A percentile compares a stretch with the other conserved stretches of the same genome.
Conservation (phyloP, 2,329 filamentous ascomycete species). For the Ciborinia camelliae region DNA sequence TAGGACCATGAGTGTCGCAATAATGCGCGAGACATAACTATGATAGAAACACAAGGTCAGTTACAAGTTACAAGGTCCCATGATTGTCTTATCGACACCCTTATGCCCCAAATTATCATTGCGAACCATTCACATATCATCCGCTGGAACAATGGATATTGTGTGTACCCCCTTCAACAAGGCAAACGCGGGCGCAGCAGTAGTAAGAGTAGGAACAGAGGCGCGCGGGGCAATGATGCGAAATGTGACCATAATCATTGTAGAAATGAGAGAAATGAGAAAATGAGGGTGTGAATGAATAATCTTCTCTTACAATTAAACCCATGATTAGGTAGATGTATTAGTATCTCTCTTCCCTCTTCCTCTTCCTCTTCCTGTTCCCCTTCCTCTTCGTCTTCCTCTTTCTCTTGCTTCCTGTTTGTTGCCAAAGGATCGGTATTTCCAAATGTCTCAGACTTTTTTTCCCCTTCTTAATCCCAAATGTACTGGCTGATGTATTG, state of each 20-base stretch:
- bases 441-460: constrained; percentile 2
- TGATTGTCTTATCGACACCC: not conserved
- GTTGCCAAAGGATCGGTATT: constrained; percentile 5
- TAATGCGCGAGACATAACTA: constrained; percentile 69
- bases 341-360: not conserved
- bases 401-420: not conserved
- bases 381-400: not conserved
- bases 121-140: constrained; percentile 2
- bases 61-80: constrained; percentile 16
- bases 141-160: not conserved
- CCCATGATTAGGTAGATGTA: constrained; percentile 30
- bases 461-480: not conserved
- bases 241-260: not conserved
- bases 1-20: constrained; percentile 67
- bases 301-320: constrained; percentile 35
- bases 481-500: too few species aligned
- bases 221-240: constrained; percentile 13
- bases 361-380: not conserved
- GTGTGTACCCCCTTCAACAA: not conserved
- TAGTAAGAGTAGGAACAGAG: not conserved
- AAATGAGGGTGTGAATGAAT: constrained; percentile 8
- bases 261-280: constrained; percentile 11
- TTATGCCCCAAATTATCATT: not conserved
- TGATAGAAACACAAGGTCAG: constrained; percentile 24
- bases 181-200: constrained; percentile 8